phyloP scores from a whole-genome alignment of 345 rosid genomes.

The Trapa incisa region DNA sequence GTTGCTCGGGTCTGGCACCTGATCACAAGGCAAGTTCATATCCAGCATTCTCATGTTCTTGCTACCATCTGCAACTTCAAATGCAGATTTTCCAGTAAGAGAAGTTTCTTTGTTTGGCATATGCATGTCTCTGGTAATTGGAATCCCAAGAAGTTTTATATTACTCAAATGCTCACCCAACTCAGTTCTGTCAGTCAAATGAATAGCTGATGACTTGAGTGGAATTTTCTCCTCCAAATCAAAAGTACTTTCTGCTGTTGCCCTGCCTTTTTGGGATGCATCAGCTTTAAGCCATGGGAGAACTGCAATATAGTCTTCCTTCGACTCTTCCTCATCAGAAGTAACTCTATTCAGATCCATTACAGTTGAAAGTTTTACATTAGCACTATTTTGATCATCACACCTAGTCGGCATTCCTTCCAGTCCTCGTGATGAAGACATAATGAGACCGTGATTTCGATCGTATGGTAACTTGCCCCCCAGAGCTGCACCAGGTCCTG shows the following conservation, averaged over 20 bases:
- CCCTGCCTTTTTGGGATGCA: slow-evolving; percentile 23
- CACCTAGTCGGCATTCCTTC: background rate
- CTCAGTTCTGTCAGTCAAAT: slow-evolving; percentile 25
- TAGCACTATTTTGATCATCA: background rate
- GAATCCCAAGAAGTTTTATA: slow-evolving; percentile 47
- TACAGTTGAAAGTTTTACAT: background rate
- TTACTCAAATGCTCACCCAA: slow-evolving; percentile 19
- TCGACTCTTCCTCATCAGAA: slow-evolving; percentile 24
- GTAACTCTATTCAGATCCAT: background rate
- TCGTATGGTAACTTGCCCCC: slow-evolving; percentile 20
- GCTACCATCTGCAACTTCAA: slow-evolving; percentile 21
- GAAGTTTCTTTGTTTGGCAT: slow-evolving; percentile 27
- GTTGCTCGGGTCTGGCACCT: slow-evolving; percentile 20
- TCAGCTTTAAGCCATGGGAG: slow-evolving; percentile 62
- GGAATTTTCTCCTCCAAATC: slow-evolving; percentile 21
- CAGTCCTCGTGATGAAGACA: background rate
- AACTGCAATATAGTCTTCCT: slow-evolving; percentile 28
- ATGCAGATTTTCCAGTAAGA: slow-evolving; percentile 27
- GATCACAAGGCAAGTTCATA: slow-evolving; percentile 76
- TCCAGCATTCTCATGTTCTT: slow-evolving; percentile 38
- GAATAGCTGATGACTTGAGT: slow-evolving; percentile 22
- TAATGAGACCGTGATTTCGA: slow-evolving; percentile 23
- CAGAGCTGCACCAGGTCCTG: slow-evolving; percentile 30
- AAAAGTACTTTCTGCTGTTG: slow-evolving; percentile 28
- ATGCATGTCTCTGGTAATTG: slow-evolving; percentile 28